Evolutionary conservation across 306 rosid species (phyloP).

Genomic region (Cucumis hystrix): DNA sequence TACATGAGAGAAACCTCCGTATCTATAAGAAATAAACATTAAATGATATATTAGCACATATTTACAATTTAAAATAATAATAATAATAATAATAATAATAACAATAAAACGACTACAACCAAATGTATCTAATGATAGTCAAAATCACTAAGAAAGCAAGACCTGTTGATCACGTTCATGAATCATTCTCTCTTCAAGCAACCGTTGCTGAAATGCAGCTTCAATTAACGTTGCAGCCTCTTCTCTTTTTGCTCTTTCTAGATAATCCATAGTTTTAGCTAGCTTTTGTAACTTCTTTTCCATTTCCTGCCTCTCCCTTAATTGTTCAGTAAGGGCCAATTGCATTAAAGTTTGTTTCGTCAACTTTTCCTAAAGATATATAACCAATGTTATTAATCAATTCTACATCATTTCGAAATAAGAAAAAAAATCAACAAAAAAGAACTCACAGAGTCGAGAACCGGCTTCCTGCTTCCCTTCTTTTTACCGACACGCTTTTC

Average conservation of each 20-base stretch:
- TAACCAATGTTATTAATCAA: constrained; percentile 4
- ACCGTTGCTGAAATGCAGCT: constrained; percentile 70
- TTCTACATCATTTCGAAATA: neutral
- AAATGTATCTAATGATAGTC: neutral
- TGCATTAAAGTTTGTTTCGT: constrained; percentile 57
- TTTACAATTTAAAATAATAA: too few relatives aligned
- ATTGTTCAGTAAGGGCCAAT: constrained; percentile 64
- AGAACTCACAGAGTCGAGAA: constrained; percentile 62
- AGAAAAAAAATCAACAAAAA: neutral
- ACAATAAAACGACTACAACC: neutral
- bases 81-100: too few relatives aligned
- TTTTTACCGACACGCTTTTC: constrained; percentile 28
- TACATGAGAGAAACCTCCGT: too few relatives aligned
- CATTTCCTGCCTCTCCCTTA: constrained; percentile 84
- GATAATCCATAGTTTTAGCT: constrained; percentile 76
- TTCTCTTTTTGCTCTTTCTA: constrained; percentile 94
- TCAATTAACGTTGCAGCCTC: constrained; percentile 83
- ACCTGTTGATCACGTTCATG: constrained; percentile 87
- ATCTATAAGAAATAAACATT: too few relatives aligned
- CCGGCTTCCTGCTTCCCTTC: constrained; percentile 48
- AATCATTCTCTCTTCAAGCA: constrained; percentile 63
- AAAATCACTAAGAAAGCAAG: neutral
- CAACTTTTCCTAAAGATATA: constrained; percentile 37
- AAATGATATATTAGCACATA: too few relatives aligned
- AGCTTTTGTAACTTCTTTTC: constrained; percentile 77